phyloP scores from a whole-genome alignment of 2,329 filamentous ascomycete species.

The Achaetomium macrosporum region DNA sequence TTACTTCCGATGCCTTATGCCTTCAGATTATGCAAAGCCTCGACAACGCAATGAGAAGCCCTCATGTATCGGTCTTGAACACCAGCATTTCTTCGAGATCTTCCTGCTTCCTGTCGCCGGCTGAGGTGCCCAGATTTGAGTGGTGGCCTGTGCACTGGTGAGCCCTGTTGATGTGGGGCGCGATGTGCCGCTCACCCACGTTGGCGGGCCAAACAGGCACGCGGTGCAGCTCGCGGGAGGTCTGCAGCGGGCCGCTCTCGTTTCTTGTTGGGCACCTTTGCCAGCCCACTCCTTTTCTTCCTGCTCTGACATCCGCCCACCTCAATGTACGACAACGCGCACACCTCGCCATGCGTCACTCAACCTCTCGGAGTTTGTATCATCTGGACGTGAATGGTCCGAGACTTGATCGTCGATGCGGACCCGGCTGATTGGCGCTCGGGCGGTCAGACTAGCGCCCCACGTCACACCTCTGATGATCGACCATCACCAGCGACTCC shows the following conservation, averaged over 20 bases:
- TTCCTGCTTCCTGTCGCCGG: too few relatives aligned
- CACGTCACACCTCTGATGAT: neutral
- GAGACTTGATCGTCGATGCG: neutral
- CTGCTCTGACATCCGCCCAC: neutral
- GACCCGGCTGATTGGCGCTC: neutral
- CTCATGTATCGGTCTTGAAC: too few relatives aligned
- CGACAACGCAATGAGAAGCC: too few relatives aligned
- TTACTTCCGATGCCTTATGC: too few relatives aligned
- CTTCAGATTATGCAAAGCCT: too few relatives aligned
- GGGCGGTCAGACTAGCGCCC: constrained; percentile 8
- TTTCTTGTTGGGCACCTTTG: constrained; percentile 5
- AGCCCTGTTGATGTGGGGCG: too few relatives aligned
- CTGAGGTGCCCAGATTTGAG: too few relatives aligned
- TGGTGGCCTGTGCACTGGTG: too few relatives aligned
- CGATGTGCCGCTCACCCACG: too few relatives aligned
- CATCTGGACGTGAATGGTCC: neutral
- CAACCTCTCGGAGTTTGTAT: neutral
- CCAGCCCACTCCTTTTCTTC: neutral
- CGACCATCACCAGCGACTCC: neutral
- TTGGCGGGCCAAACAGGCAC: too few relatives aligned
- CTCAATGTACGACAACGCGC: neutral
- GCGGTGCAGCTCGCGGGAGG: too few relatives aligned
- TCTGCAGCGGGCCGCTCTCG: neutral
- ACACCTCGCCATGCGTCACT: neutral
- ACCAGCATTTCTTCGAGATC: too few relatives aligned